Evolutionary conservation across 2,329 filamentous ascomycete species (phyloP).

Genomic region (Talaromyces sp.): DNA sequence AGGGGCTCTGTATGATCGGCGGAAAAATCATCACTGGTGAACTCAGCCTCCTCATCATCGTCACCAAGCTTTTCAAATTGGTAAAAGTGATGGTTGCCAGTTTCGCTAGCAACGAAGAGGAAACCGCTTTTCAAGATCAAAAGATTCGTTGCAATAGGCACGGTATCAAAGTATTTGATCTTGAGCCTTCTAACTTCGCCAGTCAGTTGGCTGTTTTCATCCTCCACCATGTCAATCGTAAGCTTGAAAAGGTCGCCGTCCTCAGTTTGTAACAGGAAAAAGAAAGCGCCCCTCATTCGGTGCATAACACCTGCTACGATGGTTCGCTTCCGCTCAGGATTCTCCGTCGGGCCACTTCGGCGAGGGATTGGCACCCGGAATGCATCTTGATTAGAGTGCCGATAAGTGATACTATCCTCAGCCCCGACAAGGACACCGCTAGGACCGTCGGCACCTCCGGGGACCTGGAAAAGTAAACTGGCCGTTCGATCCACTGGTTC

Average conservation of each 20-base stretch:
- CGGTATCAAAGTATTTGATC: conserved; percentile 97
- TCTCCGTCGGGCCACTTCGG: conserved; percentile 79
- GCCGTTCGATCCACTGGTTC: conserved; percentile 88
- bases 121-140: conserved; percentile 95
- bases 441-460: conserved; percentile 86
- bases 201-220: conserved; percentile 68
- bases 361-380: conserved; percentile 86
- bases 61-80: conserved; percentile 97
- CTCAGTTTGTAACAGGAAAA: conserved; percentile 91
- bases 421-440: conserved; percentile 93
- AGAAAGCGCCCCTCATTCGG: conserved; percentile 93
- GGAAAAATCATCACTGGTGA: conserved; percentile 75
- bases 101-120: conserved; percentile 85
- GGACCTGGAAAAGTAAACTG: conserved; percentile 88
- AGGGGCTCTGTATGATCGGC: conserved; percentile 68
- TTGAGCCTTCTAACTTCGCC: conserved; percentile 78
- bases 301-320: conserved; percentile 96
- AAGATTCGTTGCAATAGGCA: conserved; percentile 79
- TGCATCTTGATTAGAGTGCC: conserved; percentile 90
- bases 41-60: conserved; percentile 85
- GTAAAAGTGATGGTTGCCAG: conserved; percentile 90
- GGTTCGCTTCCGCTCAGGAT: conserved; percentile 80
- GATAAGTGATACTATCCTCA: conserved; percentile 90
- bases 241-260: conserved; percentile 99
- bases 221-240: conserved; percentile 83